Percentiles rank a stretch among this genome's conserved stretches.
phyloP scores from a whole-genome alignment of 179 eudicot species.

The Vitellaria paradoxa region DNA sequence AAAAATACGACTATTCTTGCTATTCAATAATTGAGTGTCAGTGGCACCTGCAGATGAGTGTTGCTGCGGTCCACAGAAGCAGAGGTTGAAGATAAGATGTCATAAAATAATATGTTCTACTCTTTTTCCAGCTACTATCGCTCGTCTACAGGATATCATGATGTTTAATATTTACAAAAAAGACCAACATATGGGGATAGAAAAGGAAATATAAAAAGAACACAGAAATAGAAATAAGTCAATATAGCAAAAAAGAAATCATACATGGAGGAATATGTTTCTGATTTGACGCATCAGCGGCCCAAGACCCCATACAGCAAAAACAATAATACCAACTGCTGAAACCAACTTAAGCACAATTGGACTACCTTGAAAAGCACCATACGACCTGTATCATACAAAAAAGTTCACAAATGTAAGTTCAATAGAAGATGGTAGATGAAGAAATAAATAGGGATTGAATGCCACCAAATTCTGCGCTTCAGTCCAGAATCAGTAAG shows the following conservation, averaged over 20 bases:
- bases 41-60: slow-evolving; percentile 81
- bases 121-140: slow-evolving; percentile 78
- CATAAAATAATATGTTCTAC: slow-evolving; percentile 59
- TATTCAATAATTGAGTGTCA: background rate
- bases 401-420: background rate
- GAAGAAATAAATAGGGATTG: background rate
- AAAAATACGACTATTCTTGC: slow-evolving; percentile 7
- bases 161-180: background rate
- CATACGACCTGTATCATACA: slow-evolving; percentile 49
- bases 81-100: slow-evolving; percentile 85
- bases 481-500: background rate
- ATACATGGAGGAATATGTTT: slow-evolving; percentile 59
- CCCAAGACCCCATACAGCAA: slow-evolving; percentile 84
- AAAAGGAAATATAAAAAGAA: background rate
- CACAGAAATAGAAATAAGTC: background rate
- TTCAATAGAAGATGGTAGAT: background rate
- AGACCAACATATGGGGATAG: background rate
- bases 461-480: background rate
- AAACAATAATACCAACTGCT: slow-evolving; percentile 62
- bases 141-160: slow-evolving; percentile 51
- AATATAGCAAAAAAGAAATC: slow-evolving; percentile 10
- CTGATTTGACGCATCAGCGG: slow-evolving; percentile 71
- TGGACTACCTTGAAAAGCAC: slow-evolving; percentile 58
- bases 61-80: slow-evolving; percentile 81
- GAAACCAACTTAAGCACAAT: slow-evolving; percentile 57